Evolutionary conservation across 805 yeast genomes (phyloP), one percentile per base, ranked within the genome.

Genomic region (Ogataea minuta): DNA sequence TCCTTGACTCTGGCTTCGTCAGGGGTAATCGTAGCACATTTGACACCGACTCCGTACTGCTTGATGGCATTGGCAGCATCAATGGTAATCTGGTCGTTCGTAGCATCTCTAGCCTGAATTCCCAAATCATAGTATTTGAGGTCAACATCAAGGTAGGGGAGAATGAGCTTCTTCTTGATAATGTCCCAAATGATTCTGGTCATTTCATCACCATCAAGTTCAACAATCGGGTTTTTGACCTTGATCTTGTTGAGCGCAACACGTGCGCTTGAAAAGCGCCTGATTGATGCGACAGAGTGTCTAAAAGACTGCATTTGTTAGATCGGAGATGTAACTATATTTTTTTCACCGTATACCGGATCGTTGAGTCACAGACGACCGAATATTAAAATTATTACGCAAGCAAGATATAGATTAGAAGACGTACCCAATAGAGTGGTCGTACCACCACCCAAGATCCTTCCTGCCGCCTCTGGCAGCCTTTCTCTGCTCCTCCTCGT

Each of bases 11-110:
- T 72, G 17, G 76, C 79, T 60, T 84, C 91, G 61, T 84, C 91
- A 2, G 91, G 93, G 2, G 91, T 84, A 53, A 84, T 84, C 12
- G 91, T 84, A 34, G 93, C 91, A 72, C 91, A 84, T 62, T 84
- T 84, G 52, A 84, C 72, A 57, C 89, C 91, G 16, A 84, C 91
- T 46, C 89, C 90, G 50, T 78, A 79, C 60, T 84, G 59, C 57
- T 73, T 72, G 50, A 81, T 84, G 21, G 90, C 91, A 46, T 79
- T 70, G 14, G 91, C 91, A 4, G 91, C 84, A 49, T 84, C 91
- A 33, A 71, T 55, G n/a, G 93, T 84, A 52, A 84, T 74, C 60
- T 80, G 71, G 60, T 84, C 93, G 44, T 79, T 68, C 23, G 91
- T 83, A 23, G 71, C 65, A 57, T 84, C 91, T 66, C 93, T 71